phyloP scores from a whole-genome alignment of 495 filamentous ascomycete species.

The Penicillium mononematosum region DNA sequence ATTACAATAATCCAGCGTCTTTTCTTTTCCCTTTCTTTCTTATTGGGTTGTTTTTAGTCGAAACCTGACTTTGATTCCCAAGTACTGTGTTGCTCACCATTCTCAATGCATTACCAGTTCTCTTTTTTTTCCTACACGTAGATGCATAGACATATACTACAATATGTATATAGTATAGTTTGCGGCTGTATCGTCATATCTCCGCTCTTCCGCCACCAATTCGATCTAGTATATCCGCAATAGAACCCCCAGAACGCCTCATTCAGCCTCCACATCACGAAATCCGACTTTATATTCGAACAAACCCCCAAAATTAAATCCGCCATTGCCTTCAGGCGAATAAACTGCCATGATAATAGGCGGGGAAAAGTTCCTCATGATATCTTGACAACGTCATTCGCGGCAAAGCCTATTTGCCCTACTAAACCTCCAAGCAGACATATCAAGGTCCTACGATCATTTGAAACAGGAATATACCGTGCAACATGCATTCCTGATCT shows the following conservation, averaged over 20 bases:
- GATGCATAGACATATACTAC: background rate
- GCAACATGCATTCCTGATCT: slow-evolving; percentile 8
- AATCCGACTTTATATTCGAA: background rate
- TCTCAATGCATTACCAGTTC: slow-evolving; percentile 15
- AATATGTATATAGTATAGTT: background rate
- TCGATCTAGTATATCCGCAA: background rate
- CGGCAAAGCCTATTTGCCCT: slow-evolving; percentile 1
- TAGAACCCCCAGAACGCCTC: background rate
- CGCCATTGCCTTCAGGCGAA: background rate
- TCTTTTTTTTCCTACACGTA: background rate
- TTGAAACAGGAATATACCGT: background rate
- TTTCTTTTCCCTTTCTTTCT: slow-evolving; percentile 17
- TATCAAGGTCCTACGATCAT: background rate
- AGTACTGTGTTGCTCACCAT: slow-evolving; percentile 19
- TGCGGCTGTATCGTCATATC: background rate
- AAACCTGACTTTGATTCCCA: slow-evolving; percentile 18
- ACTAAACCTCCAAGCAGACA: background rate
- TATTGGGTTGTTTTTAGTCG: slow-evolving; percentile 14
- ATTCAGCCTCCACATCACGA: background rate
- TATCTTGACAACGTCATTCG: slow-evolving; percentile 12
- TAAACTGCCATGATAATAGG: background rate
- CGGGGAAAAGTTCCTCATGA: slow-evolving; percentile 15
- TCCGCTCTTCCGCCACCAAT: background rate
- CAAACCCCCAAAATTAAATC: background rate
- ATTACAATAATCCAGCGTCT: slow-evolving; percentile 36